Conservation (phyloP, 805 yeast genomes). For the Debaryomyces maramus region DNA sequence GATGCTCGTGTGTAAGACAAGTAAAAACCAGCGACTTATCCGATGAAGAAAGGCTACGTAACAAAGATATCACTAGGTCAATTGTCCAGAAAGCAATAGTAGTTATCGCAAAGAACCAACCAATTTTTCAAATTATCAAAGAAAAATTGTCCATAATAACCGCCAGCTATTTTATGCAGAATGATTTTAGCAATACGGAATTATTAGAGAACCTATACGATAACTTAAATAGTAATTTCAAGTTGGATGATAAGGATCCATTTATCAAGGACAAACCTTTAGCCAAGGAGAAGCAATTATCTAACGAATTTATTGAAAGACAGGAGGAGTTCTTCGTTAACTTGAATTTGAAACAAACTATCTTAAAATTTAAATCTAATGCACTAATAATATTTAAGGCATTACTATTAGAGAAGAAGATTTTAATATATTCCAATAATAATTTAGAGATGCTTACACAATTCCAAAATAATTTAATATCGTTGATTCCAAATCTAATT, state of each 20-base stretch:
- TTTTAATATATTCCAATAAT: constrained; percentile 71
- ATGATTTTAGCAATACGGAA: constrained; percentile 66
- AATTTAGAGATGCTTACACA: constrained; percentile 80
- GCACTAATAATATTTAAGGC: constrained; percentile 73
- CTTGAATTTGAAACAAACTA: constrained; percentile 63
- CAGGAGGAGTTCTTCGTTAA: constrained; percentile 57
- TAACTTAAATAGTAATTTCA: constrained; percentile 49
- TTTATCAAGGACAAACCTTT: constrained; percentile 9
- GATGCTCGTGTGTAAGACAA: constrained; percentile 91
- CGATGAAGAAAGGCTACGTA: constrained; percentile 41
- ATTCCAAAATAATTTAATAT: constrained; percentile 78
- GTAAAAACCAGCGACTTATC: constrained; percentile 61
- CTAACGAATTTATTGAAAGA: constrained; percentile 6
- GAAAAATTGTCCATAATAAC: constrained; percentile 91
- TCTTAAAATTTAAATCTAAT: constrained; percentile 57
- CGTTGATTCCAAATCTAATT: constrained; percentile 79
- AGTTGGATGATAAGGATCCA: constrained; percentile 22
- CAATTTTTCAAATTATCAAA: constrained; percentile 82
- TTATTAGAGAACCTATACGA: constrained; percentile 70
- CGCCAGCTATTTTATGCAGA: constrained; percentile 79
- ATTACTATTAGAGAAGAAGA: constrained; percentile 67
- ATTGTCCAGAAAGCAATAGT: constrained; percentile 91
- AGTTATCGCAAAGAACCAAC: constrained; percentile 72
- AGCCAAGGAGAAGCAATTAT: constrained; percentile 3
- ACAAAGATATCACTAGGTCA: constrained; percentile 74